Base-by-base conservation (phyloP, 176 grass and related monocot genomes). In the Microstegium vimineum region DNA sequence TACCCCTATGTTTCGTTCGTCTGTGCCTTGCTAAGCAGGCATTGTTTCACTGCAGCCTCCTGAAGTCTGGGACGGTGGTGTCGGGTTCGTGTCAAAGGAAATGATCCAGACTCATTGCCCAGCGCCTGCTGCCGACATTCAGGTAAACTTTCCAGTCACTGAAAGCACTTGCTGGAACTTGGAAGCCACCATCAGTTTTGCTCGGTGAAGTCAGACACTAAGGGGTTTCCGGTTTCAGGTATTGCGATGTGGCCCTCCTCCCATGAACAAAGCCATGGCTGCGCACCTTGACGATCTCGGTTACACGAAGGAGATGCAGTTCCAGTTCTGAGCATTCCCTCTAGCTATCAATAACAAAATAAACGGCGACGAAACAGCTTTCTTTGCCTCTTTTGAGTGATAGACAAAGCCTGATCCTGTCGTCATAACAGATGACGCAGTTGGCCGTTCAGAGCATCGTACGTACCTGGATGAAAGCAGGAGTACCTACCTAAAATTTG, bases 191-290 rank as follows among this genome's bases (percentile, higher is more conserved):
- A 8, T 64, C 45, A 73, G 9, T 60, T 62, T 23, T 47, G 20
- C 54, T 67, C 1, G 18, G 22, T 42, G 26, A 10, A 32, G 28
- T n/a, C 16, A 52, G 41, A 65, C 22, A 56, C 22, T 14, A 12
- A 0, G 36, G 62, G 45, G 6, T 36, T 41, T 20, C 4, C 20
- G 37, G 3, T 86, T 90, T 37, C 89, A 95, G 96, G 74, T 93
- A 73, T 80, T 98, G 87, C 95, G 96, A 91, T 98, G 96, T 8
- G 96, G 93, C 38, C 96, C 89, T 72, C 96, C 96, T 80, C 96
- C 96, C 5, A 95, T 95, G 96, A 99, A 99, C 87, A 99, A 95
- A 80, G 91, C 96, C 87, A 95, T 95, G 93, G 93, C 91, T 56
- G 87, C 87, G 0, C 89, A 90, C 66, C 84, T 98, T 3, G 96